A percentile compares a stretch with the other conserved stretches of the same genome.
Evolutionary conservation across 805 yeast genomes (phyloP).

Genomic region (Ogataea parapolymorpha): DNA sequence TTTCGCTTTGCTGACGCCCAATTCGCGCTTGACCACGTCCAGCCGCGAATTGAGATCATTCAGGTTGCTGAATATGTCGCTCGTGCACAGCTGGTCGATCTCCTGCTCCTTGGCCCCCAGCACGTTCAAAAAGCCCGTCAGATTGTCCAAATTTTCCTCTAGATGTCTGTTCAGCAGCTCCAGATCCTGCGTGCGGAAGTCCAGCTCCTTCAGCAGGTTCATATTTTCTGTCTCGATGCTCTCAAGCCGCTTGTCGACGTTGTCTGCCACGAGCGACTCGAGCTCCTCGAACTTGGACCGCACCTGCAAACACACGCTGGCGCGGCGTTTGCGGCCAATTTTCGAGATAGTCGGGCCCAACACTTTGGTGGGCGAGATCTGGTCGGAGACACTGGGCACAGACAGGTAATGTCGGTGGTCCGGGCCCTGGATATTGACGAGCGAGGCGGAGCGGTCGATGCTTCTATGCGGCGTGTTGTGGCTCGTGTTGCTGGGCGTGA

Average conservation of each 20-base stretch:
- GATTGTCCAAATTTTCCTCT: slow-evolving; percentile 21
- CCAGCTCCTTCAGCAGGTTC: slow-evolving; percentile 28
- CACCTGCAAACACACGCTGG: slow-evolving; percentile 25
- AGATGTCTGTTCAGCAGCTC: slow-evolving; percentile 29
- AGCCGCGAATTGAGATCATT: slow-evolving; percentile 29
- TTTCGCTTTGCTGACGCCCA: slow-evolving; percentile 21
- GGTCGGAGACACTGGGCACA: slow-evolving; percentile 9
- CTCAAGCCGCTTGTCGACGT: slow-evolving; percentile 22
- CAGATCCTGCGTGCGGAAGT: slow-evolving; percentile 26
- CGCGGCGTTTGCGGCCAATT: not conserved
- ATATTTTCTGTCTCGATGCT: slow-evolving; percentile 29
- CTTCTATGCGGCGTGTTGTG: not conserved
- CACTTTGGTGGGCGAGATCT: slow-evolving; percentile 6
- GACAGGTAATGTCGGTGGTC: slow-evolving; percentile 12
- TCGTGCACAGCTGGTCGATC: slow-evolving; percentile 16
- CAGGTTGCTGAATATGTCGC: slow-evolving; percentile 26
- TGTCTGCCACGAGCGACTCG: slow-evolving; percentile 25
- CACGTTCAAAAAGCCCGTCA: slow-evolving; percentile 28
- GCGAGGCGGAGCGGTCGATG: slow-evolving; percentile 9
- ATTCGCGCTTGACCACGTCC: slow-evolving; percentile 21
- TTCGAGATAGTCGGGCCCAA: slow-evolving; percentile 11
- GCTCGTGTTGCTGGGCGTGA: slow-evolving; percentile 1
- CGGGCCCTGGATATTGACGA: slow-evolving; percentile 6
- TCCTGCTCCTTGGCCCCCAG: slow-evolving; percentile 31
- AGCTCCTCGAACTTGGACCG: slow-evolving; percentile 28